Percentiles rank a stretch among this genome's conserved stretches.
These are phyloP conservation scores for Blastobotrys buckinghamii DNA, from an alignment of 1,139 yeast species.

Conservation along the genomic window DNA sequence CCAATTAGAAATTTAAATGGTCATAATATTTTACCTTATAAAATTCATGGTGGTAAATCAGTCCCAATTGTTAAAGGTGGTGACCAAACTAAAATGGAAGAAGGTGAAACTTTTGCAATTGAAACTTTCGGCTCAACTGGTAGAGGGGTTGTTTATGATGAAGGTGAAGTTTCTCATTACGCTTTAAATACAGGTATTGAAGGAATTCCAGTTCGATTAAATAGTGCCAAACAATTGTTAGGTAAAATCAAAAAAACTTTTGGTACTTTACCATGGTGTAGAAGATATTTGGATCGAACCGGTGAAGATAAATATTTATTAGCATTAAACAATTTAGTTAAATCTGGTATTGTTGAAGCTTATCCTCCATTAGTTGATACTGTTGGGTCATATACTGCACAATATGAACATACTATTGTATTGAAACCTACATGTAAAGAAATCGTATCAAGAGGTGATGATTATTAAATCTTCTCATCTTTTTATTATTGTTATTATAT, in stretches of 20 bases:
- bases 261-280: slow-evolving; percentile 95
- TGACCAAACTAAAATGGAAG: slow-evolving; percentile 96
- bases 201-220: slow-evolving; percentile 49
- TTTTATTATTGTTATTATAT: background rate
- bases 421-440: slow-evolving; percentile 90
- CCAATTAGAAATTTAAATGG: slow-evolving; percentile 92
- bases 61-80: slow-evolving; percentile 95
- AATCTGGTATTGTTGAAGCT: slow-evolving; percentile 81
- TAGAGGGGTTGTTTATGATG: slow-evolving; percentile 75
- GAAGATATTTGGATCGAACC: slow-evolving; percentile 83
- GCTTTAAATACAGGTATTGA: slow-evolving; percentile 53
- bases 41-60: slow-evolving; percentile 90
- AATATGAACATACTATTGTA: slow-evolving; percentile 88
- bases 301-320: slow-evolving; percentile 89
- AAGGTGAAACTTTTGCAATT: slow-evolving; percentile 95
- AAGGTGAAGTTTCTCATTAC: slow-evolving; percentile 94
- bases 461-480: slow-evolving; percentile 38
- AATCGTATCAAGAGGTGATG: slow-evolving; percentile 92
- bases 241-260: slow-evolving; percentile 68
- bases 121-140: slow-evolving; percentile 98
- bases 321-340: slow-evolving; percentile 83
- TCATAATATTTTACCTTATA: slow-evolving; percentile 78
- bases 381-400: slow-evolving; percentile 90
- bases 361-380: slow-evolving; percentile 94
- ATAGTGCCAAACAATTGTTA: slow-evolving; percentile 62